phyloP scores from a whole-genome alignment of 257 asterid genomes.

The Solanum gracilifrons region DNA sequence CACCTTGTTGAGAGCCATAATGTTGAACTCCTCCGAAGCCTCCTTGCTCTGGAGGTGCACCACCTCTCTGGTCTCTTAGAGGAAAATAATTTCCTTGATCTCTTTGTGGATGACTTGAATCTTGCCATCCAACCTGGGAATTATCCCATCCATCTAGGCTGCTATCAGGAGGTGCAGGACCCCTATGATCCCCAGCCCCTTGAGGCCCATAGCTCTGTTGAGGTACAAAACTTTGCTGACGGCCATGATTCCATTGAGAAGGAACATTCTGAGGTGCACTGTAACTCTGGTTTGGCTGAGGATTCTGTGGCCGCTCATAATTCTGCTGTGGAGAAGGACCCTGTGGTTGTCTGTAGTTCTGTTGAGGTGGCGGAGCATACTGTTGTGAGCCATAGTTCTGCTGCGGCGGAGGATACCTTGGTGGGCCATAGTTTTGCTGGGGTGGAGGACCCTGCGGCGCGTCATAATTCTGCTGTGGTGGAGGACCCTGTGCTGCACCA shows the following conservation, averaged over 20 bases:
- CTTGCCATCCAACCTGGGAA: constrained; percentile 8
- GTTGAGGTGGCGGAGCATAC: constrained; percentile 5
- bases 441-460: constrained; percentile 8
- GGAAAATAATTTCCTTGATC: neutral
- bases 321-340: constrained; percentile 8
- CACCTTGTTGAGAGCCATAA: constrained; percentile 9
- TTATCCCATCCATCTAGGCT: constrained; percentile 17
- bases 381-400: constrained; percentile 7
- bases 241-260: constrained; percentile 26
- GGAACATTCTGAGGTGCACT: constrained; percentile 22
- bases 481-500: neutral
- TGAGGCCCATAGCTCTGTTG: constrained; percentile 14
- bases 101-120: constrained; percentile 2
- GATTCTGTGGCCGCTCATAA: constrained; percentile 3
- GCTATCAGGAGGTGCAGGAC: constrained; percentile 9
- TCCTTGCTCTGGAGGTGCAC: constrained; percentile 12
- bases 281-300: constrained; percentile 6
- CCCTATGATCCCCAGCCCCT: constrained; percentile 18
- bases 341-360: constrained; percentile 7
- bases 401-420: constrained; percentile 8
- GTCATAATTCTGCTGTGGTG: constrained; percentile 9
- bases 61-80: constrained; percentile 6
- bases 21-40: constrained; percentile 17
- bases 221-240: constrained; percentile 9
- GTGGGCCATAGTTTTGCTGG: constrained; percentile 16